Evolutionary conservation across 768 basidiomycete genomes (phyloP).

Genomic region (Auriscalpium orientale): DNA sequence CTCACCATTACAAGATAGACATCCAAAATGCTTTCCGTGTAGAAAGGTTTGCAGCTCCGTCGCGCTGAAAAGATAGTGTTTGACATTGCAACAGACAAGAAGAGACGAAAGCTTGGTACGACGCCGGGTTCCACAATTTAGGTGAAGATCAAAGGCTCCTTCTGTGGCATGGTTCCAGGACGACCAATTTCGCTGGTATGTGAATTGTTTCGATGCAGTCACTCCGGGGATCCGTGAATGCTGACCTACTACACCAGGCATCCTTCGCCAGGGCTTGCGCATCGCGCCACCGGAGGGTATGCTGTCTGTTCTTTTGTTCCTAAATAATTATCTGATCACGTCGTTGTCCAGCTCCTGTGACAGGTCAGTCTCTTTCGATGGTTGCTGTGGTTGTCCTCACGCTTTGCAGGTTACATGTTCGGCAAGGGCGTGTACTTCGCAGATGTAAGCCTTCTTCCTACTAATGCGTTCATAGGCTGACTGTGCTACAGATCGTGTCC

Average conservation of each 20-base stretch:
- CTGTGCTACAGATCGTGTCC: constrained; percentile 45
- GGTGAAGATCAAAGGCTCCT: constrained; percentile 44
- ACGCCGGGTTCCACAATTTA: constrained; percentile 37
- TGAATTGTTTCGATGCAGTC: not conserved
- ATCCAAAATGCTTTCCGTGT: constrained; percentile 46
- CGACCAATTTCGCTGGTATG: constrained; percentile 55
- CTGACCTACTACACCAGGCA: constrained; percentile 27
- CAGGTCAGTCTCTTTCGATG: constrained; percentile 22
- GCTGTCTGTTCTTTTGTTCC: not conserved
- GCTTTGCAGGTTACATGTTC: constrained; percentile 44
- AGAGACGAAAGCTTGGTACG: constrained; percentile 35
- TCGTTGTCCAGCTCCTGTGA: constrained; percentile 34
- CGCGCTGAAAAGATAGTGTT: constrained; percentile 19
- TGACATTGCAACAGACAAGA: constrained; percentile 17
- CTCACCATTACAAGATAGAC: constrained; percentile 37
- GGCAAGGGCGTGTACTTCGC: constrained; percentile 63
- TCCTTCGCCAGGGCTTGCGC: constrained; percentile 52
- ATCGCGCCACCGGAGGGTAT: constrained; percentile 59
- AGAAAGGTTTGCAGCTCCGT: constrained; percentile 33
- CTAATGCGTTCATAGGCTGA: not conserved
- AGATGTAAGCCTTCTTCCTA: constrained; percentile 33
- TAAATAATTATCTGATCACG: not conserved
- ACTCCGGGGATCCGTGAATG: not conserved
- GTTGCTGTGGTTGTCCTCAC: not conserved
- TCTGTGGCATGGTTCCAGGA: constrained; percentile 57